A percentile compares a stretch with the other conserved stretches of the same genome.
Conservation (phyloP, 2,329 filamentous ascomycete genomes). For the Aspergillus phoenicis region DNA sequence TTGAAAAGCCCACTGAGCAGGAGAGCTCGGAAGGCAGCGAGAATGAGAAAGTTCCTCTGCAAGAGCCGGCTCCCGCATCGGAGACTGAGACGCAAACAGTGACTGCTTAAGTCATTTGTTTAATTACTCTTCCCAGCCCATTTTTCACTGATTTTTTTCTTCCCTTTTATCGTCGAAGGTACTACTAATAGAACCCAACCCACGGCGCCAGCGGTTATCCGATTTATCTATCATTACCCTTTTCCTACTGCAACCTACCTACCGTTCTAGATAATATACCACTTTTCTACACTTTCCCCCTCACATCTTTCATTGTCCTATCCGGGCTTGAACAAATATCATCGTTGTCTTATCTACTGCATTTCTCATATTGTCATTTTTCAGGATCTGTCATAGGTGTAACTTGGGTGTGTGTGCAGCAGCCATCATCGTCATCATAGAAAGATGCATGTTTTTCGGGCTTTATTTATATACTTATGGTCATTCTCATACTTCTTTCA, state of each 20-base stretch:
- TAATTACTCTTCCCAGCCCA: neutral
- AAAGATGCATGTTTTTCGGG: neutral
- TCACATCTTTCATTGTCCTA: no score
- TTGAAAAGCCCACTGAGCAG: neutral
- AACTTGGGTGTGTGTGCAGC: neutral
- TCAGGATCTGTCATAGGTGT: neutral
- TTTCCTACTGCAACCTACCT: no score
- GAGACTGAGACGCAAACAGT: neutral
- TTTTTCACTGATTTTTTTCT: neutral
- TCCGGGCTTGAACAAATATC: neutral
- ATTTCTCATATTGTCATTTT: neutral
- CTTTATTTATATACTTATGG: neutral
- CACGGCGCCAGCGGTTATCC: neutral
- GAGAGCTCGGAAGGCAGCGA: neutral
- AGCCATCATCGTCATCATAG: neutral
- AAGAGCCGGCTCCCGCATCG: neutral
- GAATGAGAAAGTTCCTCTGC: neutral
- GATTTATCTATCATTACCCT: neutral
- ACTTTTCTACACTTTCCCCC: neutral
- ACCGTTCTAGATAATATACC: neutral
- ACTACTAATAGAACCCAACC: neutral
- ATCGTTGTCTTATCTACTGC: neutral
- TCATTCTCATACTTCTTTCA: neutral
- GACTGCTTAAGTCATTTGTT: neutral
- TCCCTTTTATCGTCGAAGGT: neutral